Percentiles rank a stretch among this genome's conserved stretches.
phyloP scores from a whole-genome alignment of 2,329 filamentous ascomycete genomes.

The Ceratocystis papillata region DNA sequence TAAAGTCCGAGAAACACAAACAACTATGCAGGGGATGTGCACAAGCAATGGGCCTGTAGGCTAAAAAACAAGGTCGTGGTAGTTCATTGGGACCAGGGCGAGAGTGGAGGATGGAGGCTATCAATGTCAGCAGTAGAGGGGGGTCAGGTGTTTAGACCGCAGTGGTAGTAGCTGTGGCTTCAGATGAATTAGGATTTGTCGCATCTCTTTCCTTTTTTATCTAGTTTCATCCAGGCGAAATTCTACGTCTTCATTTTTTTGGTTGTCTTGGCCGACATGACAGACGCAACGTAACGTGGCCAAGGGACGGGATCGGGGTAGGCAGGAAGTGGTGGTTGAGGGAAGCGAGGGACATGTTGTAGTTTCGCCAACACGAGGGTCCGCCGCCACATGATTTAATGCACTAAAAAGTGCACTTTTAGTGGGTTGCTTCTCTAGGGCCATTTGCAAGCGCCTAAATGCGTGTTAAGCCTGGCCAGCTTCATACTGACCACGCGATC shows the following conservation, averaged over 20 bases:
- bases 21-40: not conserved
- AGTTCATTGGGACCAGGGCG: not conserved
- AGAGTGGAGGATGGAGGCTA: not conserved
- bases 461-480: not conserved
- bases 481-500: not conserved
- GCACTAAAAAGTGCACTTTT: not conserved
- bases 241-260: not conserved
- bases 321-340: not conserved
- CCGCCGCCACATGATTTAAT: not conserved
- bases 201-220: too few relatives aligned
- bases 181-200: not conserved
- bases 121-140: not conserved
- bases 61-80: not conserved
- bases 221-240: not conserved
- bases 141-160: not conserved
- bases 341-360: not conserved
- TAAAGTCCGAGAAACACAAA: not conserved
- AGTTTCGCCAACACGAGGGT: not conserved
- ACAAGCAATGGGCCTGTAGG: not conserved
- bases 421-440: not conserved
- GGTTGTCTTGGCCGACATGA: not conserved
- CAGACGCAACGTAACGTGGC: conserved; percentile 12
- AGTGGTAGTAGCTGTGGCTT: not conserved
- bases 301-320: not conserved
- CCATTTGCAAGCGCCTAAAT: not conserved